Evolutionary conservation across 805 yeast genomes (phyloP), one percentile per base, ranked within the genome.

Genomic region (Candida tammaniensis): DNA sequence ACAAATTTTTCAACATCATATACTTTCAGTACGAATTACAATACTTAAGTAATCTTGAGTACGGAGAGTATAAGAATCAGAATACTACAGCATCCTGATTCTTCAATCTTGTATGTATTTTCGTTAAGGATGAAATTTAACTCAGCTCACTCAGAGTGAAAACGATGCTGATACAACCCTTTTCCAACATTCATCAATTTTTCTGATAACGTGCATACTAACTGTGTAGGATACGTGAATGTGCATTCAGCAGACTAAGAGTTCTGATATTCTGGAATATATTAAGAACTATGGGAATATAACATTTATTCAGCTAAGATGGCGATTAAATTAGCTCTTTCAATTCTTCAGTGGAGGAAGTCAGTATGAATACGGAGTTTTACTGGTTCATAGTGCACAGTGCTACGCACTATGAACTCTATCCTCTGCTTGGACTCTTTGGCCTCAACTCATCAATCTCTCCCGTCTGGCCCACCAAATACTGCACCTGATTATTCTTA

Each of bases 401-500:
- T 9, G 7, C 7, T 7, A 19, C 12, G 29, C 28, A 24, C 12
- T 23, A 27, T 19, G 32, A 29, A 34, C 7, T 16, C 34, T 31
- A 11, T 41, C n/a, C 7, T 19, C 17, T 22, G 18, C 32, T 17
- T 11, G 96, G 96, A 31, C 93, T 82, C 52, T 82, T 86, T 13
- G 96, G 97, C 51, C 96, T 72, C 33, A 89, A 63, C 11, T 64
- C 70, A 44, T 89, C 96, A 44, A 89, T 85, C 47, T 86, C 94
- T 8, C 71, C 68, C 25, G 77, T 72, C 31, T 77, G 74, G 2
- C 91, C 88, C 1, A 88, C 74, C 40, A 67, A 54, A 48, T 52
- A 55, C 72, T 79, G 49, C 49, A 57, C 30, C 76, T 86, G 39
- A 68, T 56, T 30, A 13, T 35, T 37, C 30, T 49, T 53, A 35